phyloP scores from a whole-genome alignment of 495 filamentous ascomycete genomes.

The Mycothermus thermophilus region DNA sequence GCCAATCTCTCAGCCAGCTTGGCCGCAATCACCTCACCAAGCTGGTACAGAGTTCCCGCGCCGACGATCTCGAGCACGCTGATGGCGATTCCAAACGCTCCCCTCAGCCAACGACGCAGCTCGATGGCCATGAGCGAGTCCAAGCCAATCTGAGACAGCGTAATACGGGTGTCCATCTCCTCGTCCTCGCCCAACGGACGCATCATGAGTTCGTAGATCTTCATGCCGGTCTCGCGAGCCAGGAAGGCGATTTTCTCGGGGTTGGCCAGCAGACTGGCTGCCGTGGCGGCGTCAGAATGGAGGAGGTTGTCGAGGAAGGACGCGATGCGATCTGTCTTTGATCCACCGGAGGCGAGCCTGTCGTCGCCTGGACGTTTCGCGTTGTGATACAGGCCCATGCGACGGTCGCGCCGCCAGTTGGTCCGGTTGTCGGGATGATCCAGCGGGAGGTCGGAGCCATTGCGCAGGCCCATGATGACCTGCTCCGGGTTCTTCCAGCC shows the following conservation, averaged over 20 bases:
- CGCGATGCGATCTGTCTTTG: no score
- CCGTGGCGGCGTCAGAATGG: no score
- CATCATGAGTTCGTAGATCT: conserved; percentile 22
- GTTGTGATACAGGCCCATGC: conserved; percentile 27
- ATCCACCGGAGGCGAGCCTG: background rate
- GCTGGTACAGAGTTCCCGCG: conserved; percentile 14
- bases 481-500: conserved; percentile 17
- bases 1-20: background rate
- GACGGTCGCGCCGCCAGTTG: conserved; percentile 24
- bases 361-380: conserved; percentile 1
- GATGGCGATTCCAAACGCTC: conserved; percentile 15
- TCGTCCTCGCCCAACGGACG: conserved; percentile 20
- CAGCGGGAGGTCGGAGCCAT: conserved; percentile 16
- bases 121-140: conserved; percentile 30
- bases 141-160: conserved; percentile 21
- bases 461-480: conserved; percentile 24
- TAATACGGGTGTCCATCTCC: conserved; percentile 3
- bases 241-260: conserved; percentile 13
- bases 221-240: conserved; percentile 20
- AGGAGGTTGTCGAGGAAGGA: no score
- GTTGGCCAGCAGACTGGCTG: background rate
- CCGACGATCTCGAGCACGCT: conserved; percentile 28
- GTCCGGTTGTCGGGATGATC: conserved; percentile 18
- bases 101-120: conserved; percentile 21
- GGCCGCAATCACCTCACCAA: conserved; percentile 13